A percentile compares a stretch with the other conserved stretches of the same genome.
phyloP scores from a whole-genome alignment of 768 basidiomycete genomes.

The Exidia glandulosa region DNA sequence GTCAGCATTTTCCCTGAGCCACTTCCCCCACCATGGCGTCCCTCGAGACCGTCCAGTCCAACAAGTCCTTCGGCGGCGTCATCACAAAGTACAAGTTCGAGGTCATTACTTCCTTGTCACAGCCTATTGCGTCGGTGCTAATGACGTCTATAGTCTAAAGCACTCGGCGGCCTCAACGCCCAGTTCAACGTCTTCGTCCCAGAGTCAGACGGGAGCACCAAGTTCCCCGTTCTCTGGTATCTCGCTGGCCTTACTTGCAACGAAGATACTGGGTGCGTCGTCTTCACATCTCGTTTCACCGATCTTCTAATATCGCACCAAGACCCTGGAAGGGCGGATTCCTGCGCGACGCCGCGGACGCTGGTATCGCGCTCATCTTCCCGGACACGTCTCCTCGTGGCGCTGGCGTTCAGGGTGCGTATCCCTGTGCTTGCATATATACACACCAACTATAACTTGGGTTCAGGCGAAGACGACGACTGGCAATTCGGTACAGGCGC shows the following conservation, averaged over 20 bases:
- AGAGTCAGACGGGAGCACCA: conserved; percentile 30
- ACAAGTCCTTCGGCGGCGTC: conserved; percentile 71
- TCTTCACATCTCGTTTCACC: no score
- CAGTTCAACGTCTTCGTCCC: conserved; percentile 89
- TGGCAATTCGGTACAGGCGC: conserved; percentile 91
- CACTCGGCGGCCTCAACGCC: conserved; percentile 56
- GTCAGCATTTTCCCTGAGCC: not conserved
- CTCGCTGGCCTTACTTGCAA: conserved; percentile 84
- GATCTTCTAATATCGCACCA: not conserved
- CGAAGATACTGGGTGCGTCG: conserved; percentile 88
- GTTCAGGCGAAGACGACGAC: conserved; percentile 50
- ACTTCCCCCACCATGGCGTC: conserved; percentile 74
- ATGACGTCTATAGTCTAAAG: conserved; percentile 40
- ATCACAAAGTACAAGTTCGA: conserved; percentile 82
- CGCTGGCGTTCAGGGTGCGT: conserved; percentile 59
- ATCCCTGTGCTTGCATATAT: not conserved
- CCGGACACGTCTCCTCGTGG: conserved; percentile 95
- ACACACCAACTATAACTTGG: not conserved
- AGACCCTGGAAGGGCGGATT: conserved; percentile 93
- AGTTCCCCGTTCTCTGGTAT: conserved; percentile 70
- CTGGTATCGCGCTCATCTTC: conserved; percentile 85
- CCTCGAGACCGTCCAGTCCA: conserved; percentile 63
- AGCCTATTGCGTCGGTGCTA: not conserved
- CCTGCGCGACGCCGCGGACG: conserved; percentile 69
- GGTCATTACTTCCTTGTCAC: no score